Conservation (phyloP, 192 early-diverging fungal species). For the Endogone sp. region DNA sequence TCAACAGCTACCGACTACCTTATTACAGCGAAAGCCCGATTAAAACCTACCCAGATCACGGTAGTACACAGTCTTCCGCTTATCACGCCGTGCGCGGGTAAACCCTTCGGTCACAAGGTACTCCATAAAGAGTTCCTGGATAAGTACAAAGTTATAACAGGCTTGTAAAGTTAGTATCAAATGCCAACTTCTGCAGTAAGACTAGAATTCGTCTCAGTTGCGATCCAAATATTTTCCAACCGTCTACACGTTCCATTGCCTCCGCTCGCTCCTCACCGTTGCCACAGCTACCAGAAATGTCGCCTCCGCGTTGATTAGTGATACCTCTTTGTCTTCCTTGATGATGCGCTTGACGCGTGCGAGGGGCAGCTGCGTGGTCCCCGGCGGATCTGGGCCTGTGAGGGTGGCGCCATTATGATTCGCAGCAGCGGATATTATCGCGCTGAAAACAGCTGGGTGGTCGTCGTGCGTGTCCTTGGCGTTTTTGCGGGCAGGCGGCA, state of each 20-base stretch:
- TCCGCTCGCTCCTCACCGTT: slow-evolving; percentile 37
- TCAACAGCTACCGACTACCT: too few species aligned
- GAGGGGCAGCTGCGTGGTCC: slow-evolving; percentile 51
- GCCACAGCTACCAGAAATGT: slow-evolving; percentile 62
- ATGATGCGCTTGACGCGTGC: slow-evolving; percentile 70
- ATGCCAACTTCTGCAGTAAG: not conserved
- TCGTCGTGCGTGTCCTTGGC: too few species aligned
- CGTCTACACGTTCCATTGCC: not conserved
- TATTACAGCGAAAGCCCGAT: too few species aligned
- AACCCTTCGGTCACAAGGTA: slow-evolving; percentile 60
- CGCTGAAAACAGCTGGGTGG: too few species aligned
- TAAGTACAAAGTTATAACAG: not conserved
- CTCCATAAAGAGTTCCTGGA: slow-evolving; percentile 65
- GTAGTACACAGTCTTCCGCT: slow-evolving; percentile 69
- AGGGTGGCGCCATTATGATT: too few species aligned
- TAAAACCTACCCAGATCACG: slow-evolving; percentile 58
- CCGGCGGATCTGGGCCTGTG: slow-evolving; percentile 21
- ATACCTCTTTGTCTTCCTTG: slow-evolving; percentile 73
- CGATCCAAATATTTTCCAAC: not conserved
- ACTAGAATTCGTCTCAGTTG: not conserved
- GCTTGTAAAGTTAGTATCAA: not conserved
- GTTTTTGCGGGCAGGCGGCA: too few species aligned
- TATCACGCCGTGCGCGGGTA: slow-evolving; percentile 56
- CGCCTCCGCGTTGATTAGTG: slow-evolving; percentile 61
- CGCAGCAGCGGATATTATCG: too few species aligned